phyloP scores from a whole-genome alignment of 2,329 filamentous ascomycete genomes.

The Apiospora kogelbergensis region DNA sequence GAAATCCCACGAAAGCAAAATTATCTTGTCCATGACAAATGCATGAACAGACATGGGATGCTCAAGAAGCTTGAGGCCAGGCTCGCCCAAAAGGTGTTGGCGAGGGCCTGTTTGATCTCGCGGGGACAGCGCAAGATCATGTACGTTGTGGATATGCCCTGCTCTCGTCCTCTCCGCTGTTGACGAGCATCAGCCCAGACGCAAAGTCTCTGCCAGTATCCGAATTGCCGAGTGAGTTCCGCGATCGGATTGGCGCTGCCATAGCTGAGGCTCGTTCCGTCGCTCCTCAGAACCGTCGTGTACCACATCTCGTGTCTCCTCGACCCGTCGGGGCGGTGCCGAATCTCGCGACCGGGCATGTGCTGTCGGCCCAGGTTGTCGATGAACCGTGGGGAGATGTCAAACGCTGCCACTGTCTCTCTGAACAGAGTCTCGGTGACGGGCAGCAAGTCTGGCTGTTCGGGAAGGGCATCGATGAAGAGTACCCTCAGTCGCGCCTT shows the following conservation, averaged over 20 bases:
- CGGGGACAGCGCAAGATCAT: slow-evolving; percentile 12
- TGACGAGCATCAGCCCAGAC: slow-evolving; percentile 9
- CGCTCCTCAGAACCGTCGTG: slow-evolving; percentile 10
- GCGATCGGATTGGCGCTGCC: neutral
- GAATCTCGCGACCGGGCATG: slow-evolving; percentile 11
- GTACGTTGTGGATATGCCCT: slow-evolving; percentile 1
- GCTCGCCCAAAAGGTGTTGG: slow-evolving; percentile 5
- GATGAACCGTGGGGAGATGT: slow-evolving; percentile 2
- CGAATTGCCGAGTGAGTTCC: slow-evolving; percentile 9
- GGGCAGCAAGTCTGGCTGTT: slow-evolving; percentile 9
- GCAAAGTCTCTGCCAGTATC: slow-evolving; percentile 12
- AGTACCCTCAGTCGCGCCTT: slow-evolving; percentile 8
- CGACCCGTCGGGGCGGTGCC: neutral
- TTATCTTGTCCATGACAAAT: slow-evolving; percentile 14
- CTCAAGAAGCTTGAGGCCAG: slow-evolving; percentile 12
- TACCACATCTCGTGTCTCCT: slow-evolving; percentile 12
- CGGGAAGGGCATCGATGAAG: slow-evolving; percentile 9
- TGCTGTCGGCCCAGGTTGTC: slow-evolving; percentile 12
- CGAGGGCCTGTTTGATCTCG: slow-evolving; percentile 5
- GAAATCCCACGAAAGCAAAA: slow-evolving; percentile 9
- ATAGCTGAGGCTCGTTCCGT: neutral
- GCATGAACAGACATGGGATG: slow-evolving; percentile 13
- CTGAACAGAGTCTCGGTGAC: slow-evolving; percentile 7
- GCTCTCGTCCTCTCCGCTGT: neutral
- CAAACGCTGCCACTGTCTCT: neutral